These are phyloP conservation scores for Globisporangium takayamanum DNA, from an alignment of 352 stramenopile species.

Conservation along the genomic window DNA sequence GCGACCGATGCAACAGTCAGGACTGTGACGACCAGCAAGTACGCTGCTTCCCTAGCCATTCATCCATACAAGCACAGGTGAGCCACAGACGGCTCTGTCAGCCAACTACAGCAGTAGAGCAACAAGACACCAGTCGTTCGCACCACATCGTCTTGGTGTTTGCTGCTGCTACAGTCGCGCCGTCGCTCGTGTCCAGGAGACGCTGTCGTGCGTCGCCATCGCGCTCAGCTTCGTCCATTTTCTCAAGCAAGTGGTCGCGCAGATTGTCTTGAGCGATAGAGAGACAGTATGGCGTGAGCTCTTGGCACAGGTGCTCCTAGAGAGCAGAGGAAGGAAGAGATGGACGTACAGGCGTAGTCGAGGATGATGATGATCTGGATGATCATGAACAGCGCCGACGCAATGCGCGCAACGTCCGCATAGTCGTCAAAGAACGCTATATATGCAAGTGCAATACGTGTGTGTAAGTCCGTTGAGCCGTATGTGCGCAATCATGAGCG, in stretches of 20 bases:
- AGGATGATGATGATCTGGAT: conserved; percentile 81
- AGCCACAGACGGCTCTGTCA: no score
- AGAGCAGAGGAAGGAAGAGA: neutral
- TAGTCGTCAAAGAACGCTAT: conserved; percentile 67
- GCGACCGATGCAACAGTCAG: conserved; percentile 25
- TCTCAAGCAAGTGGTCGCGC: conserved; percentile 55
- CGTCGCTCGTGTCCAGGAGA: conserved; percentile 33
- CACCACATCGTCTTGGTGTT: conserved; percentile 23
- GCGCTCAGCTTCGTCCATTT: conserved; percentile 55
- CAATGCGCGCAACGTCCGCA: conserved; percentile 46
- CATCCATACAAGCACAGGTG: neutral
- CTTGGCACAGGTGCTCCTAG: neutral
- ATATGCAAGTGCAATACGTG: neutral
- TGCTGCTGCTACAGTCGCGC: conserved; percentile 9
- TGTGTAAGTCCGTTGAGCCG: neutral
- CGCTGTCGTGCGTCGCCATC: conserved; percentile 47
- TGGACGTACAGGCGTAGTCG: conserved; percentile 51
- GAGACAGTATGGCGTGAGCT: neutral
- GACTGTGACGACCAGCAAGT: conserved; percentile 39
- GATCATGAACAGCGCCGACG: conserved; percentile 60
- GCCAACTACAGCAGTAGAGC: no score
- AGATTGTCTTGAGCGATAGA: conserved; percentile 40
- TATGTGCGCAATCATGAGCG: neutral
- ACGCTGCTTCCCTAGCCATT: conserved; percentile 39
- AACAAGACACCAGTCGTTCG: neutral